A percentile compares a stretch with the other conserved stretches of the same genome.
phyloP scores from a whole-genome alignment of 106 monocot genomes.

The Chionographis japonica region DNA sequence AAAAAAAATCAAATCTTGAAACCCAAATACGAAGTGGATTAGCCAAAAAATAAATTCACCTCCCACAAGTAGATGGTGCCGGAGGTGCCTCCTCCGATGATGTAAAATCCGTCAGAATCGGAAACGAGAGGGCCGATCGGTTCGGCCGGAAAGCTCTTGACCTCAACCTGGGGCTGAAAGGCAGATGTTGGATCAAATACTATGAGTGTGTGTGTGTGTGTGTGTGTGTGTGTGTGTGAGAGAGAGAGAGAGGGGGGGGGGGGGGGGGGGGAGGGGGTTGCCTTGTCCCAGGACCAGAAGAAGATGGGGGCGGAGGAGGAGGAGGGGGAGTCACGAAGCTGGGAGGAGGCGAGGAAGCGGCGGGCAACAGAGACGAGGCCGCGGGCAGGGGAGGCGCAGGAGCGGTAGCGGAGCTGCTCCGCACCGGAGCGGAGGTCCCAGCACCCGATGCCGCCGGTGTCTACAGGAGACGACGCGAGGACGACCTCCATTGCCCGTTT shows the following conservation, averaged over 20 bases:
- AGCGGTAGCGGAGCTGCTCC: constrained; percentile 57
- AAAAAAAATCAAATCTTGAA: not conserved
- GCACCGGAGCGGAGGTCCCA: constrained; percentile 83
- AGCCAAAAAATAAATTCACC: constrained; percentile 10
- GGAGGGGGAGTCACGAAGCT: constrained; percentile 17
- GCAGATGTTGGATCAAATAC: not conserved
- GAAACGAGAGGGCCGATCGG: constrained; percentile 55
- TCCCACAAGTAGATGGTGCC: constrained; percentile 72
- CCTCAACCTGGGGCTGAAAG: constrained; percentile 52
- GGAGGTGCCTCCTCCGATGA: constrained; percentile 60
- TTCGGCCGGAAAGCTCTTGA: constrained; percentile 61
- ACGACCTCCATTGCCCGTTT: constrained; percentile 26
- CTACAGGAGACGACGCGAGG: constrained; percentile 64
- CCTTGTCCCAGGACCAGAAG: constrained; percentile 72
- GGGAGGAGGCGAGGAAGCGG: constrained; percentile 57
- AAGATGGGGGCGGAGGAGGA: constrained; percentile 42
- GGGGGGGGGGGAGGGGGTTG: not conserved
- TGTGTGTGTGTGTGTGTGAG: too few species aligned
- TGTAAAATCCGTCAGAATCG: constrained; percentile 50
- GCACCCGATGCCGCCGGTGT: constrained; percentile 57
- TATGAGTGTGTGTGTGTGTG: too few species aligned
- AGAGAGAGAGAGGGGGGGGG: not conserved
- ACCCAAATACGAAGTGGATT: not conserved
- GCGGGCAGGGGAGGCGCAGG: constrained; percentile 58
- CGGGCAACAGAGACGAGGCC: constrained; percentile 51